A percentile compares a stretch with the other conserved stretches of the same genome.
Evolutionary conservation across 495 filamentous ascomycete species (phyloP).

Genomic region (Recurvomyces mirabilis): DNA sequence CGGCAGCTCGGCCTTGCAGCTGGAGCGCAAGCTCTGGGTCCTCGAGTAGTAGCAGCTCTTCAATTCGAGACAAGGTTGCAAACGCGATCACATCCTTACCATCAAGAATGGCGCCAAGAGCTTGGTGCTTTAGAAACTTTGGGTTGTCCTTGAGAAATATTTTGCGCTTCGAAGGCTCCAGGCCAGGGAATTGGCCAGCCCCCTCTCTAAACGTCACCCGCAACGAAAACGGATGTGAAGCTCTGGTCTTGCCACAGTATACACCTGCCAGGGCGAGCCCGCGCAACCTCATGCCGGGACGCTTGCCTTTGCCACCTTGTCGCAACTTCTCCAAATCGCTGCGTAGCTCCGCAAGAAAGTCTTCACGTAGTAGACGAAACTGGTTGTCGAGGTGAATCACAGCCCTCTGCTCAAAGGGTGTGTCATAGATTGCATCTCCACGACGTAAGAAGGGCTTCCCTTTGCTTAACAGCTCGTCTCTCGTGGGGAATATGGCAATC

Average conservation of each 20-base stretch:
- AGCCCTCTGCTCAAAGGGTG: slow-evolving; percentile 31
- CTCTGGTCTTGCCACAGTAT: slow-evolving; percentile 17
- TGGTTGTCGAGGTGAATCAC: slow-evolving; percentile 60
- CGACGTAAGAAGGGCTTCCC: slow-evolving; percentile 49
- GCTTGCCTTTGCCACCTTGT: slow-evolving; percentile 5
- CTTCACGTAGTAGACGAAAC: slow-evolving; percentile 65
- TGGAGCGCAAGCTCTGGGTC: slow-evolving; percentile 45
- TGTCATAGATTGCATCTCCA: slow-evolving; percentile 33
- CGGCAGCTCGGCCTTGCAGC: slow-evolving; percentile 35
- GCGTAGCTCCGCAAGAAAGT: slow-evolving; percentile 57
- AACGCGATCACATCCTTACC: slow-evolving; percentile 48
- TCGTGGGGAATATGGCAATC: slow-evolving; percentile 56
- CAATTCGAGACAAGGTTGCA: slow-evolving; percentile 46
- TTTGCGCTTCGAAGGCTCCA: slow-evolving; percentile 30
- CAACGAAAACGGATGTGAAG: slow-evolving; percentile 12
- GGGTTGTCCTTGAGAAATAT: slow-evolving; percentile 38
- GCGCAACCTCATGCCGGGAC: not conserved
- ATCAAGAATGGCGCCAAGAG: slow-evolving; percentile 48
- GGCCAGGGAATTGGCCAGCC: slow-evolving; percentile 33
- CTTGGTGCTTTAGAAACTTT: slow-evolving; percentile 46
- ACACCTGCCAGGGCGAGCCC: slow-evolving; percentile 4
- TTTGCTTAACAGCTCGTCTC: slow-evolving; percentile 51
- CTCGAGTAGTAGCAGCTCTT: slow-evolving; percentile 37
- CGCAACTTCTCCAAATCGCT: slow-evolving; percentile 34
- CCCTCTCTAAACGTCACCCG: slow-evolving; percentile 31